Conservation (phyloP, 345 rosid genomes). For the Populus davidiana region DNA sequence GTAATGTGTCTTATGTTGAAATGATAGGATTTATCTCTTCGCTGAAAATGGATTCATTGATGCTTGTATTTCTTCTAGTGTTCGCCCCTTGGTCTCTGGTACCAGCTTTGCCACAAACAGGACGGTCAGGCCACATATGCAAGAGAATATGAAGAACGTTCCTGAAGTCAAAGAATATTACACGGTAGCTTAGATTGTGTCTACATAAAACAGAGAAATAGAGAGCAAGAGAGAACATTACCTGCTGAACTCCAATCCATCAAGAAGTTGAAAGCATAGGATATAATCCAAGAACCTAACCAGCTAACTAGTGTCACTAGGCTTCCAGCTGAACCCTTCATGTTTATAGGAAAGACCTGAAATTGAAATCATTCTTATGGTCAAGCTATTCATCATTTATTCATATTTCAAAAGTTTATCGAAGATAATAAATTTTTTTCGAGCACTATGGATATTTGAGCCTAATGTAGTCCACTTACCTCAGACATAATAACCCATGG, state of each 20-base stretch:
- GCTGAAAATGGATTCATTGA: conserved; percentile 41
- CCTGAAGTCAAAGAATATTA: conserved; percentile 31
- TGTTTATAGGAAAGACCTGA: conserved; percentile 78
- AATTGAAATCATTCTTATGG: background rate
- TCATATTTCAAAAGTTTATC: too few relatives aligned
- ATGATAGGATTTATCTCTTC: background rate
- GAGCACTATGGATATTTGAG: too few relatives aligned
- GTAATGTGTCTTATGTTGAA: too few relatives aligned
- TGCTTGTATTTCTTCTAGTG: conserved; percentile 74
- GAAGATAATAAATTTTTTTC: background rate
- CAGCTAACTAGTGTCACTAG: conserved; percentile 75
- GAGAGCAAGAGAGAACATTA: background rate
- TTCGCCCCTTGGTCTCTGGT: conserved; percentile 77
- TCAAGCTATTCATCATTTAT: background rate
- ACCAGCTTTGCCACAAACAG: conserved; percentile 65
- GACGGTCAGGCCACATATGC: conserved; percentile 54
- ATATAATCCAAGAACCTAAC: conserved; percentile 73
- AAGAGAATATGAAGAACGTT: conserved; percentile 60
- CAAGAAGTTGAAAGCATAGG: conserved; percentile 65
- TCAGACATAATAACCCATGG: conserved; percentile 75
- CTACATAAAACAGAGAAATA: background rate
- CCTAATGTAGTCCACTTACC: conserved; percentile 28
- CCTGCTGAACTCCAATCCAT: conserved; percentile 51
- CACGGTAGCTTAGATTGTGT: background rate
- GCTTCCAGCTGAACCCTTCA: conserved; percentile 84